phyloP scores from a whole-genome alignment of 768 basidiomycete genomes.

The Gelatoporia subvermispora region DNA sequence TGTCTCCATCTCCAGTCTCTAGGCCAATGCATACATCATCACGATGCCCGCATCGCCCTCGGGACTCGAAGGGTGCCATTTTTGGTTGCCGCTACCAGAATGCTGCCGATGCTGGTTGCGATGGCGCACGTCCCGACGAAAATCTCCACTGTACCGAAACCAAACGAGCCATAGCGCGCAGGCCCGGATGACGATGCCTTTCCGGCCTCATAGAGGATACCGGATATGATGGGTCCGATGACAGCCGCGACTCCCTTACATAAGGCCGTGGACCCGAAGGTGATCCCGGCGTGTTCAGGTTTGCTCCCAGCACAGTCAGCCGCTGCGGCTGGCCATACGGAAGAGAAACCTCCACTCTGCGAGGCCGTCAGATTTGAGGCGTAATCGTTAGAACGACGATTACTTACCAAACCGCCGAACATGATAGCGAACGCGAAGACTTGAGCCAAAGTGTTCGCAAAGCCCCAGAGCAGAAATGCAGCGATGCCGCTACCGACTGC shows the following conservation, averaged over 20 bases:
- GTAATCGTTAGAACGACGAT: background rate
- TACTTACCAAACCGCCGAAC: conserved; percentile 19
- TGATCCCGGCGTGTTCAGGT: conserved; percentile 15
- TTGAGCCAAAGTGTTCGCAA: conserved; percentile 14
- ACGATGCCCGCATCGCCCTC: background rate
- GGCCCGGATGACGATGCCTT: background rate
- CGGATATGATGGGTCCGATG: conserved; percentile 17
- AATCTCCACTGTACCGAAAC: conserved; percentile 18
- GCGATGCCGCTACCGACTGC: conserved; percentile 12
- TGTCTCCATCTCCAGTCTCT: too few relatives aligned
- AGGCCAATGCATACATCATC: too few relatives aligned
- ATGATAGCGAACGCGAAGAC: conserved; percentile 19
- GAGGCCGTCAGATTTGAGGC: background rate
- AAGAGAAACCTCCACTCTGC: conserved; percentile 19
- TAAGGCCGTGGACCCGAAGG: conserved; percentile 12
- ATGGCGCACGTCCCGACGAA: conserved; percentile 19
- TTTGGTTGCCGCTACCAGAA: conserved; percentile 7
- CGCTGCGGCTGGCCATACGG: conserved; percentile 13
- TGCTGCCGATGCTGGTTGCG: conserved; percentile 13
- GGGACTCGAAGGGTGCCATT: too few relatives aligned
- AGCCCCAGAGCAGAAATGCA: conserved; percentile 20
- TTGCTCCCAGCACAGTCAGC: conserved; percentile 17
- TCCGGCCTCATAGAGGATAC: conserved; percentile 17
- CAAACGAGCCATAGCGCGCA: conserved; percentile 13
- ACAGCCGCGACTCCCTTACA: conserved; percentile 19